Evolutionary conservation across 768 basidiomycete genomes (phyloP).

Genomic region (Naganishia vaughanmartiniae): DNA sequence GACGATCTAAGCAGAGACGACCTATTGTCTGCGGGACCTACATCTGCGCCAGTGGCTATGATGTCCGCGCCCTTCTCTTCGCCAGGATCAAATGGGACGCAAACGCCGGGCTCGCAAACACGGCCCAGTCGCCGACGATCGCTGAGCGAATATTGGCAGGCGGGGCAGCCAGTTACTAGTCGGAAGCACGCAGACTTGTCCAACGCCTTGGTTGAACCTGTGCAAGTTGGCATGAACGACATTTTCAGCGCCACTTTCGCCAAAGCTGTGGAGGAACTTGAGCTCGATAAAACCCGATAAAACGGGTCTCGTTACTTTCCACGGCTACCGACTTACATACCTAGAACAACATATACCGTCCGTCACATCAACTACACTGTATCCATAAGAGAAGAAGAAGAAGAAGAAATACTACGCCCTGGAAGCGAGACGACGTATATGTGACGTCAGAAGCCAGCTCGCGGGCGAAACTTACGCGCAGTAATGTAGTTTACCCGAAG

Average conservation of each 20-base stretch:
- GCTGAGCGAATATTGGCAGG: slow-evolving; percentile 7
- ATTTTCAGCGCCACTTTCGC: slow-evolving; percentile 28
- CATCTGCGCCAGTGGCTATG: slow-evolving; percentile 18
- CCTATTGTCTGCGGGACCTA: slow-evolving; percentile 2
- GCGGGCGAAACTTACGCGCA: background rate
- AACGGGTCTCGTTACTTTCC: background rate
- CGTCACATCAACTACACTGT: background rate
- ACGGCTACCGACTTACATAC: background rate
- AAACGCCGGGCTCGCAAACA: background rate
- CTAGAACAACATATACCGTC: background rate
- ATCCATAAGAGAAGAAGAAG: slow-evolving; percentile 1
- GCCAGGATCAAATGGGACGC: slow-evolving; percentile 22
- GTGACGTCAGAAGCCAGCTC: background rate
- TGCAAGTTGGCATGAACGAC: slow-evolving; percentile 28
- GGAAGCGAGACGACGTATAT: background rate
- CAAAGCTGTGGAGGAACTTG: slow-evolving; percentile 12
- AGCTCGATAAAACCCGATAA: background rate
- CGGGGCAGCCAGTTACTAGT: background rate
- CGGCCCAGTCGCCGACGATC: background rate
- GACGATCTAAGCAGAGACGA: background rate
- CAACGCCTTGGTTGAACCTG: slow-evolving; percentile 16
- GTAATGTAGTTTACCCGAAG: background rate
- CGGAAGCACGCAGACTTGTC: background rate
- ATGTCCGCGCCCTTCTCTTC: slow-evolving; percentile 24
- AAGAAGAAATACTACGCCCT: background rate